phyloP scores from a whole-genome alignment of 1,139 yeast genomes.

The Scheffersomyces stambukii region DNA sequence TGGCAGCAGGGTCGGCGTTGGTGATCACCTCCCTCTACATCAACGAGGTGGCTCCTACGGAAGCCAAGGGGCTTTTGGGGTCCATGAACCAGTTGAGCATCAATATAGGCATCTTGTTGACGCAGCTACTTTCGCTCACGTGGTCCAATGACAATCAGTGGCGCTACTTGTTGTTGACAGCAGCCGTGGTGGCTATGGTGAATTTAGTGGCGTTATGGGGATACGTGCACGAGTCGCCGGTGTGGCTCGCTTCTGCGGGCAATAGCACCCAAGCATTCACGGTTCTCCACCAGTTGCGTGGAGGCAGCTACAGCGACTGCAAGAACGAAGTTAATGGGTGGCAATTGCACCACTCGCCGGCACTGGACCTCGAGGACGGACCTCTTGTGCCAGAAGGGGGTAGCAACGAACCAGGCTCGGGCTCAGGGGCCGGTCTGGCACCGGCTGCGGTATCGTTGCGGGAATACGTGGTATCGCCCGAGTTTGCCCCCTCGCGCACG shows the following conservation, averaged over 20 bases:
- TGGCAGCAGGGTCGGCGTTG: conserved; percentile 84
- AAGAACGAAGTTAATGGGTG: conserved; percentile 39
- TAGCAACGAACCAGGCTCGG: conserved; percentile 3
- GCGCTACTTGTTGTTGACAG: conserved; percentile 65
- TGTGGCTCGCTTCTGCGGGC: conserved; percentile 60
- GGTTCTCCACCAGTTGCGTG: conserved; percentile 35
- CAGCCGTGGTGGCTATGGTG: conserved; percentile 47
- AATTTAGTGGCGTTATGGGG: conserved; percentile 43
- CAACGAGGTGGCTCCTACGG: conserved; percentile 72
- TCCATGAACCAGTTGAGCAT: conserved; percentile 84
- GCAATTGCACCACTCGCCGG: too few species aligned
- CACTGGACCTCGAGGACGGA: conserved; percentile 18
- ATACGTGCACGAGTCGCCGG: conserved; percentile 73
- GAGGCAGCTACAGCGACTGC: conserved; percentile 35
- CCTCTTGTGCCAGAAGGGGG: too few species aligned
- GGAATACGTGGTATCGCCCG: conserved; percentile 47
- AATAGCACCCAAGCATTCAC: conserved; percentile 27
- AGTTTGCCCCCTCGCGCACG: conserved; percentile 53
- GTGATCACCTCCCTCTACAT: conserved; percentile 81
- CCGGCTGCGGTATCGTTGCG: conserved; percentile 19
- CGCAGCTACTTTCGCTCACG: conserved; percentile 67
- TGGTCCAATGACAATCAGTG: conserved; percentile 68
- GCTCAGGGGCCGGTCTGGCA: conserved; percentile 1
- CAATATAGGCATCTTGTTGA: conserved; percentile 75
- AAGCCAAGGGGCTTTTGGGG: conserved; percentile 73